A percentile compares a stretch with the other conserved stretches of the same genome.
These are phyloP conservation scores for Leishmania braziliensis DNA, from an alignment of 208 protist species.

Conservation along the genomic window DNA sequence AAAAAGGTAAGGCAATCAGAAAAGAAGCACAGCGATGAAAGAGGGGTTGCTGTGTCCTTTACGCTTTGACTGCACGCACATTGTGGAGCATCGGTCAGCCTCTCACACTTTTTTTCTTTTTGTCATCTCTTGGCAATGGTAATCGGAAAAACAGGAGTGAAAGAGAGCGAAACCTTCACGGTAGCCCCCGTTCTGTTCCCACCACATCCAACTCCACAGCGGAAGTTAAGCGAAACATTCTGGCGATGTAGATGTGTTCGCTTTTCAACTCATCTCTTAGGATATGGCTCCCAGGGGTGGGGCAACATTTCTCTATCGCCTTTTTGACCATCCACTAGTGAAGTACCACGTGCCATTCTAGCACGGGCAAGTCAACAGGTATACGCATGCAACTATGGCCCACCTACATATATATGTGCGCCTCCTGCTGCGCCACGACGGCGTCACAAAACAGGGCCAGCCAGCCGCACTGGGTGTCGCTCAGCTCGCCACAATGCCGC, in stretches of 20 bases:
- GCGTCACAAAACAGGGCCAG: not conserved
- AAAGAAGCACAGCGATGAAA: not conserved
- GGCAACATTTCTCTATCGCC: not conserved
- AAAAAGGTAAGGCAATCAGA: not conserved
- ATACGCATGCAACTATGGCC: not conserved
- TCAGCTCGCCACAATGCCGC: not conserved
- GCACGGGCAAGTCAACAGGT: not conserved
- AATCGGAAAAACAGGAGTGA: not conserved
- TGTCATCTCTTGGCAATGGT: too few species aligned
- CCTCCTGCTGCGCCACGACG: not conserved
- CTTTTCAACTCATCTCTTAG: not conserved
- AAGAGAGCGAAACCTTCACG: not conserved
- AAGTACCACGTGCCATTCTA: not conserved
- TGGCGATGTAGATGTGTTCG: not conserved
- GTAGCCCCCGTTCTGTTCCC: not conserved
- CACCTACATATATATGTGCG: not conserved
- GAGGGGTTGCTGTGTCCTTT: not conserved
- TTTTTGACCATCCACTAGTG: not conserved
- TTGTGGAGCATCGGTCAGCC: not conserved
- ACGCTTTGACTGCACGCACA: not conserved
- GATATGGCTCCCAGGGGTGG: not conserved
- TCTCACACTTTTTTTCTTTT: not conserved
- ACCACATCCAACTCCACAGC: not conserved
- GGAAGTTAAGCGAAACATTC: not conserved
- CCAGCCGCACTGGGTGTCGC: not conserved